A percentile compares a stretch with the other conserved stretches of the same genome.
phyloP scores from a whole-genome alignment of 805 yeast species.

The Lachancea mirantina region DNA sequence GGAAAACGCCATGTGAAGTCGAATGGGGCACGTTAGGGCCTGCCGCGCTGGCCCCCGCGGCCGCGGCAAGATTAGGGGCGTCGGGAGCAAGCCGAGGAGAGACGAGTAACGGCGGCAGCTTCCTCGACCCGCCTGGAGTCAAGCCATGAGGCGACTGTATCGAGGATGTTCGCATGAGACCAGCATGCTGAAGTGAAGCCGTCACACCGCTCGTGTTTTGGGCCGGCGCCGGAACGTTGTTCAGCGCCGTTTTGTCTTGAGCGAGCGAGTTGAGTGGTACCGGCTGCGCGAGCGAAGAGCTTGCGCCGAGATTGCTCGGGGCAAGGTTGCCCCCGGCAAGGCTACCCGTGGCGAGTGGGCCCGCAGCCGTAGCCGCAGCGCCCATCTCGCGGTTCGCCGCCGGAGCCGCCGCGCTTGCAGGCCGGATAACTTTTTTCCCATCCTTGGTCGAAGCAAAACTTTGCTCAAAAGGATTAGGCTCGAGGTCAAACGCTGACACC shows the following conservation, averaged over 20 bases:
- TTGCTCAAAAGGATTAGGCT: slow-evolving; percentile 92
- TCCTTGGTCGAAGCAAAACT: slow-evolving; percentile 64
- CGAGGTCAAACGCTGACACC: slow-evolving; percentile 56
- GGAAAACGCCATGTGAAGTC: not conserved
- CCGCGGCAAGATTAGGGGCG: not conserved
- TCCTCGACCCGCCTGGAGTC: slow-evolving; percentile 53
- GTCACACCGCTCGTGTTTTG: too few species aligned
- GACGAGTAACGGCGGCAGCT: slow-evolving; percentile 38
- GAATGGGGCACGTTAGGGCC: slow-evolving; percentile 2
- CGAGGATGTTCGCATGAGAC: too few species aligned
- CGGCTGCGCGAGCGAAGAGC: slow-evolving; percentile 13
- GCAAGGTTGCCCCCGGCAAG: slow-evolving; percentile 7
- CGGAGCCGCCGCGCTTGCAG: not conserved
- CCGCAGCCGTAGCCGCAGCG: slow-evolving; percentile 1
- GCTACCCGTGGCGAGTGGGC: not conserved
- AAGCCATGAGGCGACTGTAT: slow-evolving; percentile 37
- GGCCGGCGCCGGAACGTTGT: too few species aligned
- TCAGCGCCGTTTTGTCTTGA: too few species aligned
- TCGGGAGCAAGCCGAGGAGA: slow-evolving; percentile 17
- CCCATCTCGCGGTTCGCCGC: slow-evolving; percentile 2
- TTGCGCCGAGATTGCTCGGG: slow-evolving; percentile 16
- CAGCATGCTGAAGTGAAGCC: too few species aligned
- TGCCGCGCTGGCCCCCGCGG: not conserved
- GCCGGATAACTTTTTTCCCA: not conserved
- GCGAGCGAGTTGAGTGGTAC: too few species aligned